A percentile compares a stretch with the other conserved stretches of the same genome.
Conservation (phyloP, 164 flowering plant genomes). For the Macadamia tetraphylla region DNA sequence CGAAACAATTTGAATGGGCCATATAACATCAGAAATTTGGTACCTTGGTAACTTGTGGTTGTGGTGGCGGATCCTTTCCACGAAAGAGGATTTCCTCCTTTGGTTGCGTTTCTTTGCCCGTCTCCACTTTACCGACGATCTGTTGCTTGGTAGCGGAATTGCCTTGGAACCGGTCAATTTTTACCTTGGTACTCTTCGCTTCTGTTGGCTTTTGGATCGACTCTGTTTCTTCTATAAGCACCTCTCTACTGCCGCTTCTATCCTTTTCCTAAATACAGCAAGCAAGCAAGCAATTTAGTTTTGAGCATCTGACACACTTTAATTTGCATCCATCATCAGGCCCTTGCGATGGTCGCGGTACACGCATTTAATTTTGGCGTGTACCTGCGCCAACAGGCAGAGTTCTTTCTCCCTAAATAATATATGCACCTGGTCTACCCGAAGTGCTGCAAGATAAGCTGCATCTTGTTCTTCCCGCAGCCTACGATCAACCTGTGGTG, state of each 20-base stretch:
- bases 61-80: slow-evolving; percentile 11
- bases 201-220: slow-evolving; percentile 15
- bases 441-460: slow-evolving; percentile 56
- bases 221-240: slow-evolving; percentile 3
- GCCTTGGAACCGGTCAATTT: slow-evolving; percentile 11
- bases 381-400: too few relatives aligned
- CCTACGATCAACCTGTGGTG: slow-evolving; percentile 28
- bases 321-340: too few relatives aligned
- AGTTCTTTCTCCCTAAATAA: too few relatives aligned
- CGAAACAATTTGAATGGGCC: too few relatives aligned
- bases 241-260: slow-evolving; percentile 7
- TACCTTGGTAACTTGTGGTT: slow-evolving; percentile 37
- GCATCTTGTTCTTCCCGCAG: slow-evolving; percentile 68
- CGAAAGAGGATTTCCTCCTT: slow-evolving; percentile 9
- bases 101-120: slow-evolving; percentile 18
- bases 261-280: slow-evolving; percentile 37
- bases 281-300: neutral
- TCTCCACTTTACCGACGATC: slow-evolving; percentile 12
- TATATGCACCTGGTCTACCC: slow-evolving; percentile 40
- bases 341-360: too few relatives aligned
- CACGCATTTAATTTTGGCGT: too few relatives aligned
- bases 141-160: slow-evolving; percentile 9
- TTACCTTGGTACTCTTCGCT: slow-evolving; percentile 15
- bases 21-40: neutral
- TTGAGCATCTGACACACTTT: too few relatives aligned